Base-by-base conservation (phyloP, 805 yeast genomes). In the Saccharomyces paradoxus region DNA sequence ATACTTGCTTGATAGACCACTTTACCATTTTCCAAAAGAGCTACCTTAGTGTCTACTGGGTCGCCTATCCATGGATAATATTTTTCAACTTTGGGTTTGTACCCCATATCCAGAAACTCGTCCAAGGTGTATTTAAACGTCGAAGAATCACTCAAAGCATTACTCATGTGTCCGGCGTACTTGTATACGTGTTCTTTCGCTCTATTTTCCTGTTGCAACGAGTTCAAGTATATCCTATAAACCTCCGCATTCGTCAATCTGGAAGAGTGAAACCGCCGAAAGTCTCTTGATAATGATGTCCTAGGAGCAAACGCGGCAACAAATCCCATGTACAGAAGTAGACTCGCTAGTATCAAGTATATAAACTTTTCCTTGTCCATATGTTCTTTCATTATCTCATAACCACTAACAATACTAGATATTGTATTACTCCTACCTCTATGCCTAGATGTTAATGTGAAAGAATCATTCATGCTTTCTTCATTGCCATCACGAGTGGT, bases 201-300 rank as follows among this genome's bases (percentile, higher is more conserved):
- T 29, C 67, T 58, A 44, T 74, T 73, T n/a, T 60, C 71, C 0
- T 66, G 61, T 37, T 69, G 66, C 47, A 81, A 63, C 2, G 73
- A 61, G 24, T 71, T 72, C 50, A 87, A 64, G 59, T 78, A 83
- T 21, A 81, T 68, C 32, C 96, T 74, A 60, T 86, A 83, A 30
- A 86, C 77, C 58, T 90, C 97, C 9, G 82, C 77, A 53, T 77
- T 77, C 2, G 96, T 84, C 50, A 88, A 65, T 52, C 74, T 78
- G 37, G 82, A 77, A 31, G 84, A 83, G 69, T 89, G 88, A 59
- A 88, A 68, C 50, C 96, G 72, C 61, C 92, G 78, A 62, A 87
- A 81, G 68, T 91, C 97, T 59, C 96, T 74, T 50, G 86, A 81
- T 21, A 89, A 72, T 1, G 96, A 87, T 1, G 97, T 88, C 55